Conservation (phyloP, 495 filamentous ascomycete species). For the Daldinia grandis region DNA sequence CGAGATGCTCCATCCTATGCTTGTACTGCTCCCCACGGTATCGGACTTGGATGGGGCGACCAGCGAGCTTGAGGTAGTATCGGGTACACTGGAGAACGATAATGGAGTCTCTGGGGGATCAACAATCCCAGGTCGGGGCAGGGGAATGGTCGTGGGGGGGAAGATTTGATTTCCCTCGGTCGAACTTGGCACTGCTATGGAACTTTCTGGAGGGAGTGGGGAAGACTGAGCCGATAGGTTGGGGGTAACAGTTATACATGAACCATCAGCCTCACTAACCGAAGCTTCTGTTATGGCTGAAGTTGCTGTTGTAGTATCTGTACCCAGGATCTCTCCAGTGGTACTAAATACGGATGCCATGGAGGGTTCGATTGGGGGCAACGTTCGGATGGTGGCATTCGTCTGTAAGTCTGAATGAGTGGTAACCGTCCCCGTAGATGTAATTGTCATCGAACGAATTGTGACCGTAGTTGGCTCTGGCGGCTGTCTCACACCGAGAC, state of each 20-base stretch:
- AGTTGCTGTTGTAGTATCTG: neutral
- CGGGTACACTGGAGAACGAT: neutral
- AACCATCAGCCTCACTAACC: neutral
- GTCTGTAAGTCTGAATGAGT: neutral
- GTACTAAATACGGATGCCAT: neutral
- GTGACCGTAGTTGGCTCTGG: neutral
- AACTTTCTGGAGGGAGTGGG: neutral
- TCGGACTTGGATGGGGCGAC: neutral
- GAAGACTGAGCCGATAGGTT: neutral
- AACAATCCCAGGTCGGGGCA: neutral
- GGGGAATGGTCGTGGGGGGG: neutral
- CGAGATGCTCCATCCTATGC: neutral
- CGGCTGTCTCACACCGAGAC: neutral
- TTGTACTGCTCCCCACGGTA: neutral
- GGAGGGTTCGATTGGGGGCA: neutral
- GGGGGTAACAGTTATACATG: neutral
- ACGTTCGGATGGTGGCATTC: neutral
- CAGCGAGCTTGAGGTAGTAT: neutral
- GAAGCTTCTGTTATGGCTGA: neutral
- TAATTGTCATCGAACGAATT: neutral
- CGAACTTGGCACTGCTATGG: neutral
- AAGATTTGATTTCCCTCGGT: neutral
- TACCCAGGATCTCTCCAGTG: neutral
- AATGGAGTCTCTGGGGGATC: neutral
- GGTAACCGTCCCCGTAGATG: neutral